phyloP scores from a whole-genome alignment of 2,329 filamentous ascomycete genomes.

The Aspergillus brasiliensis region DNA sequence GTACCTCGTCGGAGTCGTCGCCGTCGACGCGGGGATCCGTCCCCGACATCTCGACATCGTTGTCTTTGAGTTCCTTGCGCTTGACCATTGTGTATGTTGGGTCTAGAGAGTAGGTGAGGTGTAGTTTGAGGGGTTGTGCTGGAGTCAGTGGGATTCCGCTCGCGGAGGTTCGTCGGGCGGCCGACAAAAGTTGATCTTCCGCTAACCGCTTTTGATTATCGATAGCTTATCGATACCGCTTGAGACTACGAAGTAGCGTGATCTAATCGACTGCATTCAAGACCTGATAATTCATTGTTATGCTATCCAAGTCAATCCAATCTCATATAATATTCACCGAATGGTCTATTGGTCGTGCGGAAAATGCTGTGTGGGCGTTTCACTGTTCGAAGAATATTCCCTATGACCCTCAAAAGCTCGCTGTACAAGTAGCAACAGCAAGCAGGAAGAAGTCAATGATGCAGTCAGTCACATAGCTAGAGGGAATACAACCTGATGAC shows the following conservation, averaged over 20 bases:
- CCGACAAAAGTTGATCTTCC: constrained; percentile 5
- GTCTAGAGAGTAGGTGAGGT: not conserved
- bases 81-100: constrained; percentile 50
- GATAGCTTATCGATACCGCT: not conserved
- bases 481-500: too few relatives aligned
- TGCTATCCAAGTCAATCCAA: too few relatives aligned
- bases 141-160: not conserved
- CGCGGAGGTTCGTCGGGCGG: constrained; percentile 1
- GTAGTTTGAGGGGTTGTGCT: not conserved
- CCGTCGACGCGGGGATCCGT: constrained; percentile 42
- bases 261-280: constrained; percentile 32
- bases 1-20: constrained; percentile 46
- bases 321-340: too few relatives aligned
- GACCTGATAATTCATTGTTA: constrained; percentile 13
- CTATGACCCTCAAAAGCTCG: too few relatives aligned
- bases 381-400: too few relatives aligned
- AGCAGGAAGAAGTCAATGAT: too few relatives aligned
- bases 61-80: constrained; percentile 52
- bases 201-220: constrained; percentile 9
- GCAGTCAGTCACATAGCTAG: too few relatives aligned
- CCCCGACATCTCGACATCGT: constrained; percentile 47
- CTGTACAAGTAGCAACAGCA: too few relatives aligned
- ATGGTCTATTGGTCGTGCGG: too few relatives aligned
- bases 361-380: too few relatives aligned
- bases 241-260: constrained; percentile 8